A percentile compares a stretch with the other conserved stretches of the same genome.
These are phyloP conservation scores for Sugiyamaella pinicola DNA, from an alignment of 1,139 yeast genomes.

Conservation along the genomic window DNA sequence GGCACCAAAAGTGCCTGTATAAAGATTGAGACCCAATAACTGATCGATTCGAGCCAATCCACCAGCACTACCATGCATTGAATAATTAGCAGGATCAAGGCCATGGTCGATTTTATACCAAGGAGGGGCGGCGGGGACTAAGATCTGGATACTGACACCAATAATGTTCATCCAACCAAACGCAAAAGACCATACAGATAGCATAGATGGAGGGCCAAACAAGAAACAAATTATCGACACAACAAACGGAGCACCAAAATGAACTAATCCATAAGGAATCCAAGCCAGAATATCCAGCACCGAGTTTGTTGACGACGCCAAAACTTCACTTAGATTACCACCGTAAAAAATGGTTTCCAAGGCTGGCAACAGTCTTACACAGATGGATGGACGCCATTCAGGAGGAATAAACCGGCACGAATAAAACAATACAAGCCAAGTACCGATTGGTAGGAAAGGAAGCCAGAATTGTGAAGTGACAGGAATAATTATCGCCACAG, in stretches of 20 bases:
- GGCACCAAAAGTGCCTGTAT: conserved; percentile 80
- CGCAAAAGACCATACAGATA: conserved; percentile 88
- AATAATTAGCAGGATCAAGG: conserved; percentile 84
- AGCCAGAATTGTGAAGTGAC: conserved; percentile 82
- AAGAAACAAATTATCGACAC: conserved; percentile 77
- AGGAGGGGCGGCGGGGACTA: conserved; percentile 97
- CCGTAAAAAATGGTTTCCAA: conserved; percentile 93
- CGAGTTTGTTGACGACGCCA: conserved; percentile 72
- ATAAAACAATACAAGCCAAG: conserved; percentile 88
- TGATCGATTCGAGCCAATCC: conserved; percentile 89
- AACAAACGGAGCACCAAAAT: conserved; percentile 86
- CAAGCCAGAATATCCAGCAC: conserved; percentile 84
- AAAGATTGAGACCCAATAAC: conserved; percentile 77
- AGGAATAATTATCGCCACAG: conserved; percentile 60
- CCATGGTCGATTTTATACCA: conserved; percentile 93
- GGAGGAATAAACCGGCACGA: conserved; percentile 77
- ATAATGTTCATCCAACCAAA: conserved; percentile 94
- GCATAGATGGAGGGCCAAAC: conserved; percentile 90
- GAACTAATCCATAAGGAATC: conserved; percentile 93
- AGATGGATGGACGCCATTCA: conserved; percentile 81
- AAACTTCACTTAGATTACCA: conserved; percentile 82
- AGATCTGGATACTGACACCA: conserved; percentile 80
- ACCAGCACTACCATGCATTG: conserved; percentile 95
- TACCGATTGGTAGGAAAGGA: conserved; percentile 79
- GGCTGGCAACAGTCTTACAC: conserved; percentile 89